phyloP scores from a whole-genome alignment of 2,329 filamentous ascomycete species.

The Talaromyces marneffei region DNA sequence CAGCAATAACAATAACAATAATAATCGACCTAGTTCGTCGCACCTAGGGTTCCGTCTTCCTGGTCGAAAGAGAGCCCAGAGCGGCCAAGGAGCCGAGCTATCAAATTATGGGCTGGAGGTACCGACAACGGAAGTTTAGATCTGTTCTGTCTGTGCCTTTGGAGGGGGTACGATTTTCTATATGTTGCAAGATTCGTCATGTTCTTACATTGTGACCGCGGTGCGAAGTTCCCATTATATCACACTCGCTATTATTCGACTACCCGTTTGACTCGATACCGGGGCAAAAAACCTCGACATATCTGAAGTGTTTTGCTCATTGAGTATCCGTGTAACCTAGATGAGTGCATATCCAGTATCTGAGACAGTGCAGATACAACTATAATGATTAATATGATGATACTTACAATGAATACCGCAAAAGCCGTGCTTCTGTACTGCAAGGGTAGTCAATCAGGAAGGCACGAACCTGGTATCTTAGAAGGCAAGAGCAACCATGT shows the following conservation, averaged over 20 bases:
- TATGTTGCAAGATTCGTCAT: background rate
- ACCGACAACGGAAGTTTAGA: constrained; percentile 13
- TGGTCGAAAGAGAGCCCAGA: constrained; percentile 66
- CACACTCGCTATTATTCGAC: background rate
- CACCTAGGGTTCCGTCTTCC: constrained; percentile 61
- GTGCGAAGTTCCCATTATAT: background rate
- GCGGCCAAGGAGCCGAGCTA: constrained; percentile 66
- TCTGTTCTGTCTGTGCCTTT: background rate
- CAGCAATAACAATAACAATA: constrained; percentile 27
- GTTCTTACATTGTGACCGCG: background rate
- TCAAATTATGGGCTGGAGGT: constrained; percentile 51
- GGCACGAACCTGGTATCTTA: background rate
- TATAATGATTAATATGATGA: background rate
- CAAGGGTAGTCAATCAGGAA: background rate
- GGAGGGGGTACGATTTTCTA: background rate
- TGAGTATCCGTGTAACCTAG: background rate
- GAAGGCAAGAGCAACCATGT: background rate
- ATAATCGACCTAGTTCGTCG: constrained; percentile 40
- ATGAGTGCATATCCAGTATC: background rate
- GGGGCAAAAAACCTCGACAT: background rate
- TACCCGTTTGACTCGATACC: background rate
- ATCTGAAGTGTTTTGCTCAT: background rate
- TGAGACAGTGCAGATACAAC: background rate
- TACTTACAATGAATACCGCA: background rate
- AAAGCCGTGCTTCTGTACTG: background rate